Evolutionary conservation across 2,329 filamentous ascomycete genomes (phyloP).

Genomic region (Colletotrichum paranaense): DNA sequence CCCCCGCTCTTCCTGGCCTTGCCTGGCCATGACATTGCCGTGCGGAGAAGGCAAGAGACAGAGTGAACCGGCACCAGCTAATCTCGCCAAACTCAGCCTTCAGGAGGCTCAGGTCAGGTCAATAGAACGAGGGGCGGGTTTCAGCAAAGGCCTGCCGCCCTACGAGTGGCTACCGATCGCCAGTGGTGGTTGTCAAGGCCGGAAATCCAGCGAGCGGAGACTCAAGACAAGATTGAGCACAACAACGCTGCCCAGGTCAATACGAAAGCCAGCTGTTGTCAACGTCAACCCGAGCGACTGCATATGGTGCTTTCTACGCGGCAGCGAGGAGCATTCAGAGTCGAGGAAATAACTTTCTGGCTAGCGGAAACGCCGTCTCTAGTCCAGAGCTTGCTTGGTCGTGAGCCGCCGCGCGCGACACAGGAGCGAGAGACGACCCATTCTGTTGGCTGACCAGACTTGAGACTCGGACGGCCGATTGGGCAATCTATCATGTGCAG

Average conservation of each 20-base stretch:
- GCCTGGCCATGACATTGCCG: not conserved
- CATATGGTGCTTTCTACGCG: constrained; percentile 9
- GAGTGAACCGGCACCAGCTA: constrained; percentile 7
- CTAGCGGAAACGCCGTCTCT: not conserved
- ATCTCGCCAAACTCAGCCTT: constrained; percentile 27
- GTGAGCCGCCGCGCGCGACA: constrained; percentile 6
- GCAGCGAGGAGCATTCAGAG: constrained; percentile 19
- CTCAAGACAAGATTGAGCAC: constrained; percentile 19
- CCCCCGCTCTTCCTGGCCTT: constrained; percentile 7
- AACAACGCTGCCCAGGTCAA: not conserved
- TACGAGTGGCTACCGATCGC: constrained; percentile 33
- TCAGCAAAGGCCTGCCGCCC: constrained; percentile 26
- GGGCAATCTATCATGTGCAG: constrained; percentile 30
- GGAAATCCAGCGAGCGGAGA: constrained; percentile 12
- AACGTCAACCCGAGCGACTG: not conserved
- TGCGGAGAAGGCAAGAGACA: constrained; percentile 22
- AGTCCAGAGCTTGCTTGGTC: not conserved
- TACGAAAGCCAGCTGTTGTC: constrained; percentile 7
- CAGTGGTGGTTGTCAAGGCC: constrained; percentile 15
- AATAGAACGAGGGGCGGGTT: constrained; percentile 16
- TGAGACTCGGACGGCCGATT: constrained; percentile 17
- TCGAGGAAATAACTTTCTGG: not conserved
- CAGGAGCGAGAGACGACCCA: not conserved
- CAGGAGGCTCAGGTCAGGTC: constrained; percentile 24
- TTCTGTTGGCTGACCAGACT: not conserved